Percentiles rank a stretch among this genome's conserved stretches.
These are phyloP conservation scores for Botryotinia calthae DNA, from an alignment of 2,329 filamentous ascomycete species.

Conservation along the genomic window DNA sequence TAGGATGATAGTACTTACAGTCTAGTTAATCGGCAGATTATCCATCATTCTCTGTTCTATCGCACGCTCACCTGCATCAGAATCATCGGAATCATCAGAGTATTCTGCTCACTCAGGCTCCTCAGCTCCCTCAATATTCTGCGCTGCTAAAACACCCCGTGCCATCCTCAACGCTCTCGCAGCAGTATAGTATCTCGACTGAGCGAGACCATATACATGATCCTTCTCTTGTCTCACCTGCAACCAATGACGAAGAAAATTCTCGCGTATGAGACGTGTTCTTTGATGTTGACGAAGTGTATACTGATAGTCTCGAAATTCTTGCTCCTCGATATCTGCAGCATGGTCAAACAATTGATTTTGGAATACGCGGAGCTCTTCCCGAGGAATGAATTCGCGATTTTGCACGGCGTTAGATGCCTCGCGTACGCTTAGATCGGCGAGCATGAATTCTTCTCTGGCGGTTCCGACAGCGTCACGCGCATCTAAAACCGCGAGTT, in stretches of 20 bases:
- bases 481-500: background rate
- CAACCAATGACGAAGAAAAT: background rate
- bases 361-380: background rate
- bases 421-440: background rate
- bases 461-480: background rate
- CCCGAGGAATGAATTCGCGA: background rate
- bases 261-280: background rate
- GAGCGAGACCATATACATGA: background rate
- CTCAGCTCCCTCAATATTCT: rapidly evolving
- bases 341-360: background rate
- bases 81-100: background rate
- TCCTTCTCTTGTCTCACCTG: background rate
- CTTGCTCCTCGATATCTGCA: background rate
- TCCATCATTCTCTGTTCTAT: background rate
- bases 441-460: background rate
- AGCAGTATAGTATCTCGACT: background rate
- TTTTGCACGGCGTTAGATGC: background rate
- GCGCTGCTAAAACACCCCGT: background rate
- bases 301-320: background rate
- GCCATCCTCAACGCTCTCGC: background rate
- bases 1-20: rapidly evolving
- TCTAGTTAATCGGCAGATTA: background rate
- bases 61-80: background rate
- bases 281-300: background rate
- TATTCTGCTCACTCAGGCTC: background rate